Conservation (phyloP, 1,139 yeast species). For the Wickerhamomyces sp. region DNA sequence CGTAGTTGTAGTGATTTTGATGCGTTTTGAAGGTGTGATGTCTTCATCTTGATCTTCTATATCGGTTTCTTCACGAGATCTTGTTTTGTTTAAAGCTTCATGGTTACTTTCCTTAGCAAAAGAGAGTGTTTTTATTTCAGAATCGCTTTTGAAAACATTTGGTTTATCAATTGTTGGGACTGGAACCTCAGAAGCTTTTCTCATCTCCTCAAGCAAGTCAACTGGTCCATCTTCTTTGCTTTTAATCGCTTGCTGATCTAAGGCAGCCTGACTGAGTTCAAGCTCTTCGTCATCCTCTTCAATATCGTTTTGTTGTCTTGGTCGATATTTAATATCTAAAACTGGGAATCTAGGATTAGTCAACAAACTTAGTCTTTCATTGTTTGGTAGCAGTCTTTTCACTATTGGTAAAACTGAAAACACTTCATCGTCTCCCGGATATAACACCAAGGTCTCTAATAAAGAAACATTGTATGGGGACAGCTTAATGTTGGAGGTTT, state of each 20-base stretch:
- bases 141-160: conserved; percentile 20
- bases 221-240: conserved; percentile 5
- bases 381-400: conserved; percentile 34
- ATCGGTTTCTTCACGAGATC: conserved; percentile 14
- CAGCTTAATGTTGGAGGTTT: conserved; percentile 23
- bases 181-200: conserved; percentile 9
- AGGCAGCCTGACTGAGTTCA: conserved; percentile 19
- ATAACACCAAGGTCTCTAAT: conserved; percentile 50
- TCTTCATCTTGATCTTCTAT: conserved; percentile 20
- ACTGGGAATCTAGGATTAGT: conserved; percentile 75
- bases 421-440: conserved; percentile 57
- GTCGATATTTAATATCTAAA: conserved; percentile 22
- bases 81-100: conserved; percentile 10
- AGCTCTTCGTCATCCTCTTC: conserved; percentile 25
- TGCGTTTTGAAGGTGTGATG: conserved; percentile 22
- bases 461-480: conserved; percentile 33
- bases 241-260: conserved; percentile 8
- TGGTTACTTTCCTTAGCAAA: conserved; percentile 11
- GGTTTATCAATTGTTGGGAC: conserved; percentile 2
- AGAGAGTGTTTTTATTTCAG: conserved; percentile 19
- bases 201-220: conserved; percentile 6
- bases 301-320: conserved; percentile 10
- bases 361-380: conserved; percentile 50
- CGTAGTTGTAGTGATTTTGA: conserved; percentile 17
- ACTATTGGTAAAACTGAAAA: conserved; percentile 72